phyloP scores from a whole-genome alignment of 2,329 filamentous ascomycete genomes.

The Neocucurbitaria cava region DNA sequence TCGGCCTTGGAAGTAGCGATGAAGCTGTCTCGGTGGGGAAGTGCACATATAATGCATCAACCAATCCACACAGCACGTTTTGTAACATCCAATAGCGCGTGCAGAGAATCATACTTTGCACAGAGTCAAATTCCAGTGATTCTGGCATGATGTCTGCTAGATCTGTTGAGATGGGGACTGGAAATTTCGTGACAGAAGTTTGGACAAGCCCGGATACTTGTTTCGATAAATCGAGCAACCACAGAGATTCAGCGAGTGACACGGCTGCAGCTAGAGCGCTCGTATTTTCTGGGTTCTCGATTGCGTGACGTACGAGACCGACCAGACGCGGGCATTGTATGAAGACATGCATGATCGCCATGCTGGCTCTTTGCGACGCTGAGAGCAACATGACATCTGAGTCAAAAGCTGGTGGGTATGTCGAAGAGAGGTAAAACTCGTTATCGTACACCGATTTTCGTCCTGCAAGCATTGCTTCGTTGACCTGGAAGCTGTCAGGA shows the following conservation, averaged over 20 bases:
- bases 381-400: conserved; percentile 7
- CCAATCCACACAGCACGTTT: conserved; percentile 30
- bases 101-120: conserved; percentile 31
- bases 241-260: conserved; percentile 29
- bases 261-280: conserved; percentile 28
- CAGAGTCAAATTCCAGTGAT: conserved; percentile 27
- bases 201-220: conserved; percentile 24
- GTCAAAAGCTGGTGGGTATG: conserved; percentile 22
- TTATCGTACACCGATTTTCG: conserved; percentile 40
- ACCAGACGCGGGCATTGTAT: conserved; percentile 38
- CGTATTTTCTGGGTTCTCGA: conserved; percentile 25
- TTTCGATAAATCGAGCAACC: conserved; percentile 21
- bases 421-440: conserved; percentile 34
- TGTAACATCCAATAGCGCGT: conserved; percentile 38
- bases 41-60: conserved; percentile 30
- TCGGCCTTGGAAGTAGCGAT: conserved; percentile 25
- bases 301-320: conserved; percentile 26
- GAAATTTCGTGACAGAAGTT: conserved; percentile 14
- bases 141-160: conserved; percentile 29
- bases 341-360: conserved; percentile 39
- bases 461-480: conserved; percentile 37
- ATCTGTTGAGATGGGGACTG: conserved; percentile 16
- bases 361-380: conserved; percentile 27
- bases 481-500: conserved; percentile 28
- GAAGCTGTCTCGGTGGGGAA: conserved; percentile 24